Evolutionary conservation across 352 stramenopile species (phyloP), one percentile per base, ranked within the genome.

Genomic region (Phytopythium kandeliae): DNA sequence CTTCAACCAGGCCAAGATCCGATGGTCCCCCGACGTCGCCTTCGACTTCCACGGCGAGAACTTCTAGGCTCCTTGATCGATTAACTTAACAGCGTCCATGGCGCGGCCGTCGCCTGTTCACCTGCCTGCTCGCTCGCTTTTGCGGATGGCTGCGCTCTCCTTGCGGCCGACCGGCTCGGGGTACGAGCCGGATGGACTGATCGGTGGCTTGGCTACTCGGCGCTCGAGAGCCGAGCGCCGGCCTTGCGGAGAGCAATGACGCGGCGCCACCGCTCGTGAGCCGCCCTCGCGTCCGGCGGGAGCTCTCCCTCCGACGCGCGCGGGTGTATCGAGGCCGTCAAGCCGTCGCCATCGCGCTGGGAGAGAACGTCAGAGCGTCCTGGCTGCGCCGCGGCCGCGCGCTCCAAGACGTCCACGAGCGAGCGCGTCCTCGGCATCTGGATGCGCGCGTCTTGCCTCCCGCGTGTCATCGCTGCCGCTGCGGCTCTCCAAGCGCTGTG

Each of bases 21-120:
- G 60, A 7, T 49, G 57, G 25, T 52, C 51, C 2, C 60, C 59
- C 19, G 63, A 78, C 12, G 63, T 87, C 42, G 61, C 68, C 28
- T 90, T 86, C 50, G 76, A 84, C 37, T 90, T 88, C 43, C 77
- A 85, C 55, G 86, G 69, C 46, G 72, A 89, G 36, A 82, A 69
- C 58, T 89, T 89, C 49, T 86, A 74, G 54, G 15, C 21, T 17
- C 16, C 8, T 37, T 30, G 3, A 34, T 12, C 31, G 12, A 33
- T n/a, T 36, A 37, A 38, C 25, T 38, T 50, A 50, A 40, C 17
- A 31, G 13, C 4, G 22, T n/a, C n/a, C n/a, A n/a, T n/a, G n/a
- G n/a, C n/a, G n/a, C n/a, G n/a, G n/a, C n/a, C n/a, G n/a, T n/a
- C n/a, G n/a, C n/a, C n/a, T n/a, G n/a, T n/a, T n/a, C n/a, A n/a